Percentiles rank a stretch among this genome's conserved stretches.
Conservation (phyloP, 331 rosid genomes). For the Prunus yedoensis region DNA sequence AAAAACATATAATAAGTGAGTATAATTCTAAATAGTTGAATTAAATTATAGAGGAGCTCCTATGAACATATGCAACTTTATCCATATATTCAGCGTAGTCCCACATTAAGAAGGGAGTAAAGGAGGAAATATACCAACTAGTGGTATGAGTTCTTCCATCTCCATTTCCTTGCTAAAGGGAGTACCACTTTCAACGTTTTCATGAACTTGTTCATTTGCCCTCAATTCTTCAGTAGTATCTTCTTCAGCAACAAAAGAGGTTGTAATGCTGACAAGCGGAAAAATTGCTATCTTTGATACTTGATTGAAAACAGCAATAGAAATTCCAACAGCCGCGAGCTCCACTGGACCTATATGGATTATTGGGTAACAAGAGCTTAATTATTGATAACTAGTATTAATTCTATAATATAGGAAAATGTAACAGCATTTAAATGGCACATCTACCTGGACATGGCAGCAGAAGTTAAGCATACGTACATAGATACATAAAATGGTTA, state of each 20-base stretch:
- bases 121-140: conserved; percentile 19
- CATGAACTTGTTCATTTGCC: conserved; percentile 14
- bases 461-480: neutral
- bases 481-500: neutral
- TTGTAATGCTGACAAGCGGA: conserved; percentile 31
- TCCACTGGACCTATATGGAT: conserved; percentile 35
- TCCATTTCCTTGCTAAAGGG: conserved; percentile 14
- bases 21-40: neutral
- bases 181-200: conserved; percentile 8
- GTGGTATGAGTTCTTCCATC: conserved; percentile 27
- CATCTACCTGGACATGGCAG: neutral
- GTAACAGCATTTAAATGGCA: neutral
- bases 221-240: conserved; percentile 18
- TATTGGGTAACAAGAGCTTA: neutral
- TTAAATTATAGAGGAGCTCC: neutral
- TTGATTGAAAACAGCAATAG: conserved; percentile 39
- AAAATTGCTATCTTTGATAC: conserved; percentile 38
- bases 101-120: neutral
- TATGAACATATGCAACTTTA: neutral
- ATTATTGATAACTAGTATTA: neutral
- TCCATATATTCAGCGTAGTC: neutral
- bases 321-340: conserved; percentile 46
- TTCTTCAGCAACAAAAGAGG: conserved; percentile 30
- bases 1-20: neutral
- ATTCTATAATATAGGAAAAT: neutral